phyloP scores from a whole-genome alignment of 192 early-diverging fungal species.

The Umbelopsis sp. region DNA sequence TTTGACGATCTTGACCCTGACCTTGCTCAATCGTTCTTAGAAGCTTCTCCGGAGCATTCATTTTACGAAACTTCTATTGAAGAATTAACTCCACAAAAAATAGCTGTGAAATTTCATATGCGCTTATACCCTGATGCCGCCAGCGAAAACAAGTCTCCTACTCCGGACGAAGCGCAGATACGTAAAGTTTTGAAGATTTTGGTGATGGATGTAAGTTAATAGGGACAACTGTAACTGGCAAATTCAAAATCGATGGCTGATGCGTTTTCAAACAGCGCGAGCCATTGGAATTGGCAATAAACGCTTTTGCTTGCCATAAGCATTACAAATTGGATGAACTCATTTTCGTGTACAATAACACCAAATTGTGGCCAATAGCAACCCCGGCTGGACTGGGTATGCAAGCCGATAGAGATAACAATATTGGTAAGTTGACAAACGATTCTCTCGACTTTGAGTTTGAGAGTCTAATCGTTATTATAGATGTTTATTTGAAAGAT shows the following conservation, averaged over 20 bases:
- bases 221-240: neutral
- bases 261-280: conserved; percentile 16
- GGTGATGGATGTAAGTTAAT: conserved; percentile 27
- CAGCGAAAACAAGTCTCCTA: neutral
- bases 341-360: conserved; percentile 29
- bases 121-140: neutral
- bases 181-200: conserved; percentile 24
- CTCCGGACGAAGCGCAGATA: neutral
- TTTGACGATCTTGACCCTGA: conserved; percentile 31
- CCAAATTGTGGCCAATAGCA: conserved; percentile 21
- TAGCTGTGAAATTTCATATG: conserved; percentile 25
- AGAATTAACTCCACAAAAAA: conserved; percentile 5
- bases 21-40: neutral
- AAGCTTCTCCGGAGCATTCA: neutral
- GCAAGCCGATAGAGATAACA: conserved; percentile 5
- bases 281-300: conserved; percentile 21
- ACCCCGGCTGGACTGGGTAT: conserved; percentile 33
- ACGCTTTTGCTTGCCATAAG: conserved; percentile 24
- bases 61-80: neutral
- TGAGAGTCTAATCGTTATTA: neutral
- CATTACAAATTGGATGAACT: conserved; percentile 12
- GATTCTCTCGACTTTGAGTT: neutral
- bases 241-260: neutral
- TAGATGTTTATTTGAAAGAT: conserved; percentile 32
- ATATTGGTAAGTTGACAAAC: conserved; percentile 18